Base-by-base conservation (phyloP, 192 early-diverging fungal genomes). In the Coemansia brasiliensis region DNA sequence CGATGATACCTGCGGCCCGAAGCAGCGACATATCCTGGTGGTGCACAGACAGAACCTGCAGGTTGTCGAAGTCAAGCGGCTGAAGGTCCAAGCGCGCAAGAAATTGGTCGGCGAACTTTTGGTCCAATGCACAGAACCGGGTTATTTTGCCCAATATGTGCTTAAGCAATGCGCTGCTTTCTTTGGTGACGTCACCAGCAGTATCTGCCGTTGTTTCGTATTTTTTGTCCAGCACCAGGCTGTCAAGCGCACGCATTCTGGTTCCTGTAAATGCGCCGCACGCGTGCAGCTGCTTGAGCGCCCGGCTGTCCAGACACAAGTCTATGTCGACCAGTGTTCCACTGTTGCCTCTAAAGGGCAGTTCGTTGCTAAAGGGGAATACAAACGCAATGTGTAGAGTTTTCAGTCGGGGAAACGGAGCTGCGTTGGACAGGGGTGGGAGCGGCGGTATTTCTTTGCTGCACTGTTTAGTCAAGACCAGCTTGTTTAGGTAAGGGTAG, bases 321-420 rank as follows among this genome's bases (percentile, higher is more conserved):
- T n/a, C 22, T 6, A 52, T 27, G 29, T 20, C 7, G n/a, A 20
- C 21, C 3, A 53, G 52, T 5, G 52, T 22, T 10, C 52, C 39
- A 37, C 52, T 17, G 52, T 39, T 53, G 52, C 52, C 52, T 37
- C 52, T 17, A 4, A 53, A 21, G 17, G 52, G 52, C 52, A 53
- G 18, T 11, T 53, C 52, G 25, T 53, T 39, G 18, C 32, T 18
- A 37, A 53, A 53, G 13, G 52, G 52, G 18, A 22, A 53, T 10
- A 20, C 22, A 39, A 39, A 53, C 6, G 32, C 3, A 13, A 38
- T 53, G 5, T 53, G 18, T 21, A 53, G 21, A 3, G 3, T 39
- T 15, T 53, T 37, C 3, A 53, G 17, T 0, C 52, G 52, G 2
- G 52, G 52, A 7, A 53, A 53, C 18, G 52, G 52, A 4, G 52